phyloP scores from a whole-genome alignment of 2,329 filamentous ascomycete species.

The Cadophora gregata region DNA sequence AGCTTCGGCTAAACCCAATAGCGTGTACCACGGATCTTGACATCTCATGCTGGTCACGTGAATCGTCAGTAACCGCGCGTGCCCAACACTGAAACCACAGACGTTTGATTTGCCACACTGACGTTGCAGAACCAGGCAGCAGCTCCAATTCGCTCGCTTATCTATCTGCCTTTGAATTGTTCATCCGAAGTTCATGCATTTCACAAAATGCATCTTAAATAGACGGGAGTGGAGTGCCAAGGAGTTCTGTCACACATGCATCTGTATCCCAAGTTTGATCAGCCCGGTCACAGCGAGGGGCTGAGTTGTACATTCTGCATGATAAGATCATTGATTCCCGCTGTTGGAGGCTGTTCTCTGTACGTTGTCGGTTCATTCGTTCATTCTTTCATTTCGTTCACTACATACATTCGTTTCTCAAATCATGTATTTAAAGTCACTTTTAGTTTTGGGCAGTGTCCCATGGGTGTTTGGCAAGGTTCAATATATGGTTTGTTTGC shows the following conservation, averaged over 20 bases:
- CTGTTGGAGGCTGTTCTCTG: neutral
- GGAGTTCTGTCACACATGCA: neutral
- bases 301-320: neutral
- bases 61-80: too few relatives aligned
- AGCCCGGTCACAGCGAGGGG: slow-evolving; percentile 5
- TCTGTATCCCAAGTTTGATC: slow-evolving; percentile 12
- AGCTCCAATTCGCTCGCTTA: neutral
- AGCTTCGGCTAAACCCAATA: neutral
- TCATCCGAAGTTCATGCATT: slow-evolving; percentile 25
- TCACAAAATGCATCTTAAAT: slow-evolving; percentile 8
- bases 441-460: slow-evolving; percentile 24
- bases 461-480: slow-evolving; percentile 31
- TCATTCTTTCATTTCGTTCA: slow-evolving; percentile 23
- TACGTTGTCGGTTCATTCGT: slow-evolving; percentile 15
- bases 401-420: slow-evolving; percentile 21
- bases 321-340: slow-evolving; percentile 9
- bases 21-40: neutral
- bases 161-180: neutral
- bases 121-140: neutral
- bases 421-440: slow-evolving; percentile 29
- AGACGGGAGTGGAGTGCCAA: slow-evolving; percentile 13
- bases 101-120: slow-evolving; percentile 7
- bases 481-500: slow-evolving; percentile 31
- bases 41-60: neutral
- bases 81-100: neutral